phyloP scores from a whole-genome alignment of 2,329 filamentous ascomycete genomes.

The Xylaria digitata region DNA sequence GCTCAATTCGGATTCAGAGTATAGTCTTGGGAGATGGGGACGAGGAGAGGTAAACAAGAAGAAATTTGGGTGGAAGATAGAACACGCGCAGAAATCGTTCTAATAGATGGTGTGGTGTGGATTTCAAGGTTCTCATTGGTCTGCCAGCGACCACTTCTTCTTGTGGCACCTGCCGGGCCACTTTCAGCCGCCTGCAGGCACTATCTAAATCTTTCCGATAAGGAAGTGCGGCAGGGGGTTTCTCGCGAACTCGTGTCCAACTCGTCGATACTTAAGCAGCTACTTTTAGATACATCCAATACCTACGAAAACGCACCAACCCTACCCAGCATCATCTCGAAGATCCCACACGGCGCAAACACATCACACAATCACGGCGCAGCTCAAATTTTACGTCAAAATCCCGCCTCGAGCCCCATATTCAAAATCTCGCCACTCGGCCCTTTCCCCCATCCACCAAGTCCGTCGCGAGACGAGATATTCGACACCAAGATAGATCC shows the following conservation, averaged over 20 bases:
- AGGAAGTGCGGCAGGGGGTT: slow-evolving; percentile 29
- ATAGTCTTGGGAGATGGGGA: not conserved
- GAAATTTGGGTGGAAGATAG: not conserved
- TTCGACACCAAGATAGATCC: slow-evolving; percentile 40
- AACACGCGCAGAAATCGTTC: not conserved
- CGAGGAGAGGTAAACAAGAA: not conserved
- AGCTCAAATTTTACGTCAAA: not conserved
- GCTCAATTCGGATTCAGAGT: not conserved
- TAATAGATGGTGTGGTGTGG: slow-evolving; percentile 3
- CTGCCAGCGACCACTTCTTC: slow-evolving; percentile 16
- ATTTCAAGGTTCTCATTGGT: not conserved
- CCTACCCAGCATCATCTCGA: not conserved
- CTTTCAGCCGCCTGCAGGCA: slow-evolving; percentile 2
- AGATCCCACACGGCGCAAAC: not conserved
- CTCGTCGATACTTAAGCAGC: too few species aligned
- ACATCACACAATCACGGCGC: not conserved
- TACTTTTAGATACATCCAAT: not conserved
- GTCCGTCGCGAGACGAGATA: slow-evolving; percentile 17
- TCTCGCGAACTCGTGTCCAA: slow-evolving; percentile 33
- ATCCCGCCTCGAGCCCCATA: not conserved
- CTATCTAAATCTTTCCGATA: slow-evolving; percentile 18
- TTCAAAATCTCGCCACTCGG: not conserved
- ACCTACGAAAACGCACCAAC: slow-evolving; percentile 6
- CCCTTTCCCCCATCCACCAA: not conserved
- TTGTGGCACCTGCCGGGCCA: slow-evolving; percentile 26